Evolutionary conservation across 2,329 filamentous ascomycete species (phyloP).

Genomic region (Periglandula ipomoeae): DNA sequence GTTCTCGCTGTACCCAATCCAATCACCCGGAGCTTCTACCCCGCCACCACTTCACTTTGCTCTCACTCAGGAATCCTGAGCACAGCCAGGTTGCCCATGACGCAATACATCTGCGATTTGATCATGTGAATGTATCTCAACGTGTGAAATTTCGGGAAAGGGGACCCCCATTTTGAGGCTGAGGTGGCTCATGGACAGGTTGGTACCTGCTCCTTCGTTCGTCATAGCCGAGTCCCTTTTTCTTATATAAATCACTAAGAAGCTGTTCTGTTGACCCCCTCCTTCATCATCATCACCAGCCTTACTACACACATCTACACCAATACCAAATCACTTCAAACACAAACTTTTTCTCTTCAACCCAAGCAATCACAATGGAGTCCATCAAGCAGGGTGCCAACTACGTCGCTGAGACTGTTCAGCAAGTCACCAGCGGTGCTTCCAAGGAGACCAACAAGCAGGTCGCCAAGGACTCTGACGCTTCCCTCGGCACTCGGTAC

Average conservation of each 20-base stretch:
- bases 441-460: slow-evolving; percentile 64
- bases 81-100: not conserved
- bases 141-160: not conserved
- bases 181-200: not conserved
- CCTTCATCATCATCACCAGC: not conserved
- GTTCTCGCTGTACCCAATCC: not conserved
- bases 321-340: slow-evolving; percentile 7
- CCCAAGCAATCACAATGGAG: slow-evolving; percentile 35
- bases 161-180: not conserved
- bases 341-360: slow-evolving; percentile 8
- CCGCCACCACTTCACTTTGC: not conserved
- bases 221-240: not conserved
- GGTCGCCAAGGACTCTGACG: slow-evolving; percentile 53
- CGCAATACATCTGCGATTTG: not conserved
- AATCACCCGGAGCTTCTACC: slow-evolving; percentile 4
- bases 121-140: slow-evolving; percentile 3
- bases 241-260: slow-evolving; percentile 1
- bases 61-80: not conserved
- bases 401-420: slow-evolving; percentile 54
- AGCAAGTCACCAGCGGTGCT: slow-evolving; percentile 44
- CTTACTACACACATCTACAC: not conserved
- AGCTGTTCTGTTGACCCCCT: not conserved
- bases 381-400: slow-evolving; percentile 53
- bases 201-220: not conserved
- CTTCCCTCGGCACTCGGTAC: slow-evolving; percentile 43